Evolutionary conservation across 306 rosid species (phyloP).

Genomic region (Mimosa pudica): DNA sequence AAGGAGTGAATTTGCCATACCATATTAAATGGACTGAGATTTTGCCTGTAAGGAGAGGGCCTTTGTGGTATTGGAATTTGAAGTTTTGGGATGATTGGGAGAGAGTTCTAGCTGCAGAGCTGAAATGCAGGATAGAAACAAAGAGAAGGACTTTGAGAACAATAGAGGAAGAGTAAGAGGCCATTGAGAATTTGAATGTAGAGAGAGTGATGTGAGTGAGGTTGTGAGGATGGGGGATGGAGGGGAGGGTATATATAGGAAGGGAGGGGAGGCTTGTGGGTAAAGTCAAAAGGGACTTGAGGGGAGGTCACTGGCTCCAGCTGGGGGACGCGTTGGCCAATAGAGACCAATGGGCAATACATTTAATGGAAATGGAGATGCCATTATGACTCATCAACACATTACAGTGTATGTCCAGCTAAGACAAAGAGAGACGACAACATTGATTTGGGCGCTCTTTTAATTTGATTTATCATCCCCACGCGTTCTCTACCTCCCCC

Average conservation of each 20-base stretch:
- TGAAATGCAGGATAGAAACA: slow-evolving; percentile 39
- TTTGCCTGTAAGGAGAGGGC: slow-evolving; percentile 61
- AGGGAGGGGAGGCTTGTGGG: slow-evolving; percentile 2
- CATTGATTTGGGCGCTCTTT: neutral
- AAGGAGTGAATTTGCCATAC: slow-evolving; percentile 72
- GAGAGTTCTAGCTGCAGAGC: slow-evolving; percentile 51
- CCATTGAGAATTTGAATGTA: slow-evolving; percentile 33
- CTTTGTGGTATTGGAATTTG: slow-evolving; percentile 72
- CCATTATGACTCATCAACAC: neutral
- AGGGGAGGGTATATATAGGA: slow-evolving; percentile 29
- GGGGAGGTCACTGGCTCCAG: slow-evolving; percentile 35
- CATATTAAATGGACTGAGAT: slow-evolving; percentile 66
- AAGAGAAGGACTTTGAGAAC: slow-evolving; percentile 24
- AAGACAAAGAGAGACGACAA: neutral
- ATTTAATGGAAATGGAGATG: neutral
- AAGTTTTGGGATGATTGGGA: slow-evolving; percentile 38
- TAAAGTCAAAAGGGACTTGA: neutral
- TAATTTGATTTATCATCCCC: no score
- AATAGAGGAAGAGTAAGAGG: slow-evolving; percentile 3
- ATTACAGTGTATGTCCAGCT: slow-evolving; percentile 33
- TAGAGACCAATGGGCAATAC: neutral
- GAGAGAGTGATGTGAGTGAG: neutral
- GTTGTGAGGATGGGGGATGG: neutral
- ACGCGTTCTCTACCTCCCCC: no score
- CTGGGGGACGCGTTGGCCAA: slow-evolving; percentile 42